Conservation (phyloP, 2,329 filamentous ascomycete genomes). For the Monosporascus cannonballus region DNA sequence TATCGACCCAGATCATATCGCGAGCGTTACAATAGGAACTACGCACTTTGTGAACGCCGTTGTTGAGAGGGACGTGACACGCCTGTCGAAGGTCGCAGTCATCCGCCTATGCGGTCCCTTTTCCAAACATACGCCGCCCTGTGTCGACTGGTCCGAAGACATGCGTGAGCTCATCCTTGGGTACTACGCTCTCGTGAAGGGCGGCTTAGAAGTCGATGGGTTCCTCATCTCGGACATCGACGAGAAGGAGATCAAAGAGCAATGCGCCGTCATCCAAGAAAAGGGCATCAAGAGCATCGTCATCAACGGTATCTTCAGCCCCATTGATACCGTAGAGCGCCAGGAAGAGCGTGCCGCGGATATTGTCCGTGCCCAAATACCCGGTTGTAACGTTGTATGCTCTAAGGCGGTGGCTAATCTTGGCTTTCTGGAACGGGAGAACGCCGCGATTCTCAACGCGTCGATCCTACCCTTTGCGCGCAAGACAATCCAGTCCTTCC, state of each 20-base stretch:
- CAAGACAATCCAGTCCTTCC: slow-evolving; percentile 50
- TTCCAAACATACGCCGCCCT: slow-evolving; percentile 43
- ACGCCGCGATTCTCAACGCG: slow-evolving; percentile 59
- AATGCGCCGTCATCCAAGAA: slow-evolving; percentile 32
- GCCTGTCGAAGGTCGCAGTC: slow-evolving; percentile 46
- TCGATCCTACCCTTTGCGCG: slow-evolving; percentile 53
- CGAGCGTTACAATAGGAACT: slow-evolving; percentile 46
- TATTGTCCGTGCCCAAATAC: slow-evolving; percentile 34
- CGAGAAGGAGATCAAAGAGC: slow-evolving; percentile 31
- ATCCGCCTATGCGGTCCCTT: slow-evolving; percentile 49
- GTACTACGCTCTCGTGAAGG: slow-evolving; percentile 38
- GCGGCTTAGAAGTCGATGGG: slow-evolving; percentile 48
- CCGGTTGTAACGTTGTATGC: slow-evolving; percentile 39
- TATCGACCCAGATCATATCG: slow-evolving; percentile 29
- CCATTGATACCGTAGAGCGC: slow-evolving; percentile 40
- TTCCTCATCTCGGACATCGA: slow-evolving; percentile 39
- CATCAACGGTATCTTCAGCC: slow-evolving; percentile 45
- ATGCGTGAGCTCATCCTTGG: slow-evolving; percentile 41
- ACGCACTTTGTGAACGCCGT: slow-evolving; percentile 57
- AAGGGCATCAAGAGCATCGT: slow-evolving; percentile 42
- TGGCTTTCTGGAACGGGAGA: slow-evolving; percentile 56
- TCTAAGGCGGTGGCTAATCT: slow-evolving; percentile 47
- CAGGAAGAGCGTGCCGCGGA: slow-evolving; percentile 44
- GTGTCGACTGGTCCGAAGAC: slow-evolving; percentile 46
- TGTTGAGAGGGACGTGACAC: slow-evolving; percentile 43